Conservation (phyloP, 1,139 yeast genomes). For the Candida albicans region DNA sequence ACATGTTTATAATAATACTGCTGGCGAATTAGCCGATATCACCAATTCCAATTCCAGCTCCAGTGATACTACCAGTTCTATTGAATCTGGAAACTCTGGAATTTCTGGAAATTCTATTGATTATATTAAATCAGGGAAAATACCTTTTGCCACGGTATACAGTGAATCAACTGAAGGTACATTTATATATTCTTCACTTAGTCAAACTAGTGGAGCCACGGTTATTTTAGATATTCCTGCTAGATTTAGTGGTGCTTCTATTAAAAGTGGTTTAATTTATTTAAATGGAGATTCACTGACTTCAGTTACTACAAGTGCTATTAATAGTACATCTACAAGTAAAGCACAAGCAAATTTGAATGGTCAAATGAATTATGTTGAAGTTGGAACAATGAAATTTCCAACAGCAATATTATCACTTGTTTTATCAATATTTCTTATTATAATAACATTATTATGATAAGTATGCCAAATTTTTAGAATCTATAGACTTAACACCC, state of each 20-base stretch:
- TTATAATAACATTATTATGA: conserved; percentile 3
- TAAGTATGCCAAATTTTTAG: not conserved
- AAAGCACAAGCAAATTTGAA: not conserved
- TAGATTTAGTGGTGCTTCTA: conserved; percentile 32
- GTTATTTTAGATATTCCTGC: conserved; percentile 32
- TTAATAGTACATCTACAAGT: conserved; percentile 5
- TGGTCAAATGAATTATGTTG: not conserved
- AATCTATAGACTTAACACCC: no score
- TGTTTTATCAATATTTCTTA: not conserved
- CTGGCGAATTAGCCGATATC: not conserved
- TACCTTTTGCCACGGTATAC: conserved; percentile 38
- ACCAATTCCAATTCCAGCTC: no score
- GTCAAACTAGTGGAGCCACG: conserved; percentile 13
- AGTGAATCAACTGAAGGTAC: not conserved
- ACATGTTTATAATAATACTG: not conserved
- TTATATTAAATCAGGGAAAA: conserved; percentile 29
- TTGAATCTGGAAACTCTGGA: no score
- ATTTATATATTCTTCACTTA: conserved; percentile 16
- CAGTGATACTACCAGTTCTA: not conserved
- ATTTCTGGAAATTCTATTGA: no score
- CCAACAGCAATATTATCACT: not conserved
- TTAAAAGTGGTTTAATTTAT: conserved; percentile 35
- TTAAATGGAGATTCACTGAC: conserved; percentile 17
- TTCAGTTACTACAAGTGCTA: conserved; percentile 5
- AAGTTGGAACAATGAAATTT: not conserved